A percentile compares a stretch with the other conserved stretches of the same genome.
These are phyloP conservation scores for Neltuma alba DNA, from an alignment of 306 rosid species.

Conservation along the genomic window DNA sequence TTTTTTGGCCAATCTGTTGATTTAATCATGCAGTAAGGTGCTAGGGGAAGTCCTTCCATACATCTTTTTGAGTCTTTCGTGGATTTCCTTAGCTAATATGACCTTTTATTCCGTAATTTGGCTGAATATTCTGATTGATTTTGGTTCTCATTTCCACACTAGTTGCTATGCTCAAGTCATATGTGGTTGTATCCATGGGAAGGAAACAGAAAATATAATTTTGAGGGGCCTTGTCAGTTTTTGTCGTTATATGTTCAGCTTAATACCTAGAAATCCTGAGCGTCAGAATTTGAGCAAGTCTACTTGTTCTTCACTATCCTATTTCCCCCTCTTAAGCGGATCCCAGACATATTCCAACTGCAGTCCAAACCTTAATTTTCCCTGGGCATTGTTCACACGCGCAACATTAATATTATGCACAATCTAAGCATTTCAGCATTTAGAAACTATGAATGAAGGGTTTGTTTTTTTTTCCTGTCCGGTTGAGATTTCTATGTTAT, in stretches of 20 bases:
- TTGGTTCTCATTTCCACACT: not conserved
- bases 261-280: not conserved
- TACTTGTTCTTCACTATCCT: not conserved
- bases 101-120: not conserved
- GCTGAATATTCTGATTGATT: not conserved
- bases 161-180: not conserved
- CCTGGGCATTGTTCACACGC: constrained; percentile 15
- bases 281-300: not conserved
- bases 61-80: not conserved
- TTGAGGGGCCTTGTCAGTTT: not conserved
- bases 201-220: not conserved
- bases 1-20: not conserved
- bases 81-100: not conserved
- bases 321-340: not conserved
- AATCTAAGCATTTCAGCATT: not conserved
- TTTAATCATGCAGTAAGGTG: no score
- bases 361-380: constrained; percentile 14
- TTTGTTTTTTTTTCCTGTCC: not conserved
- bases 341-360: not conserved
- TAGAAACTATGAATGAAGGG: constrained; percentile 21
- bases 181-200: not conserved
- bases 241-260: not conserved
- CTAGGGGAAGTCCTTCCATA: not conserved
- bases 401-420: not conserved
- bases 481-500: not conserved